Evolutionary conservation across 2,329 filamentous ascomycete species (phyloP).

Genomic region (Alternaria brassicae): DNA sequence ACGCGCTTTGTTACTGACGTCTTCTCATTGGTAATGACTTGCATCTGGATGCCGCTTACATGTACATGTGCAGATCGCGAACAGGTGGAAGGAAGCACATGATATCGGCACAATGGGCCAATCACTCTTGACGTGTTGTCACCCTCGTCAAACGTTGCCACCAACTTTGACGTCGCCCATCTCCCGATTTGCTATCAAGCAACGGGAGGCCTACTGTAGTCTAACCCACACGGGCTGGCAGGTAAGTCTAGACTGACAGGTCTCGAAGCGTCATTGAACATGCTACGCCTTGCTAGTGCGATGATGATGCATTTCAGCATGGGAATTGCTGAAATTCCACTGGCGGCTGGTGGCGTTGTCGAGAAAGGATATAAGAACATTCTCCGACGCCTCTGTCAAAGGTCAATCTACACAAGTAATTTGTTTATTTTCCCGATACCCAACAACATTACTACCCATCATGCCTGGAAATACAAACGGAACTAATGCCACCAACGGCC

Average conservation of each 20-base stretch:
- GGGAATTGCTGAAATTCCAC: neutral
- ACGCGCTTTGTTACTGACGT: constrained; percentile 4
- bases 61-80: constrained; percentile 6
- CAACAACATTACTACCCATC: neutral
- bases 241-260: constrained; percentile 9
- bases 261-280: constrained; percentile 31
- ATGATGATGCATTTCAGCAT: constrained; percentile 20
- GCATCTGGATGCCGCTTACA: constrained; percentile 24
- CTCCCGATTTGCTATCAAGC: constrained; percentile 15
- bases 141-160: constrained; percentile 15
- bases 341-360: neutral
- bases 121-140: constrained; percentile 19
- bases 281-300: constrained; percentile 4
- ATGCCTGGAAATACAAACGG: constrained; percentile 23
- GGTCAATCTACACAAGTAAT: neutral
- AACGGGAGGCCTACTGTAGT: constrained; percentile 16
- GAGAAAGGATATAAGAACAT: constrained; percentile 7
- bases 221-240: constrained; percentile 5
- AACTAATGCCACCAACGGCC: neutral
- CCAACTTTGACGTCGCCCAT: constrained; percentile 20
- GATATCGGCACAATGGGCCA: constrained; percentile 5
- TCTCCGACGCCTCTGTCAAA: neutral
- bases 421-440: neutral
- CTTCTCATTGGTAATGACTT: constrained; percentile 21
- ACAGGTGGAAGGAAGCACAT: neutral